Conservation (phyloP, 345 rosid genomes). For the Carallia pectinifolia region DNA sequence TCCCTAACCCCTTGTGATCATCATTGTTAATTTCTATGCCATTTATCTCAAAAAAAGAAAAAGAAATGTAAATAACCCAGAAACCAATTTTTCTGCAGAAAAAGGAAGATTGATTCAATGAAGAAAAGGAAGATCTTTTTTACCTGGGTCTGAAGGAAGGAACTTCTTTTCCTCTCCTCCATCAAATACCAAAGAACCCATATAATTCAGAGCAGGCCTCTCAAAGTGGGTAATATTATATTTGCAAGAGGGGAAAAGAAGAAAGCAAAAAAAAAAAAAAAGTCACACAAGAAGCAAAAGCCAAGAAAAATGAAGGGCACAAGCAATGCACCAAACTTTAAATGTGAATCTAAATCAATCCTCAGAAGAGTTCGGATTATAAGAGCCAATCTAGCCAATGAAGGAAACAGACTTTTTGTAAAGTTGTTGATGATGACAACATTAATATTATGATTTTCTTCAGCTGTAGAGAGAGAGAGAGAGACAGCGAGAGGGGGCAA, state of each 20-base stretch:
- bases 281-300: not conserved
- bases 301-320: slow-evolving; percentile 2
- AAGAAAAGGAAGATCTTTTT: not conserved
- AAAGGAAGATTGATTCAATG: not conserved
- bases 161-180: slow-evolving; percentile 27
- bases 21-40: not conserved
- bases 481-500: not conserved
- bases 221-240: not conserved
- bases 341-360: slow-evolving; percentile 18
- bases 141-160: slow-evolving; percentile 38
- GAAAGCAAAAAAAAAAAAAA: not conserved
- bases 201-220: not conserved
- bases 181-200: slow-evolving; percentile 27
- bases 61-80: not conserved
- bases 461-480: not conserved
- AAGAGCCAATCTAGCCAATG: slow-evolving; percentile 19
- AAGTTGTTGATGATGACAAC: slow-evolving; percentile 25
- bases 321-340: slow-evolving; percentile 20
- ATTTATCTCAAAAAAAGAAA: slow-evolving; percentile 3
- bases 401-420: slow-evolving; percentile 23
- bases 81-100: not conserved
- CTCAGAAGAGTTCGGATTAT: not conserved
- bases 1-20: not conserved
- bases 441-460: not conserved
- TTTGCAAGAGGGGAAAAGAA: not conserved